A percentile compares a stretch with the other conserved stretches of the same genome.
phyloP scores from a whole-genome alignment of 441 rosid species.

The Populus hybrid region DNA sequence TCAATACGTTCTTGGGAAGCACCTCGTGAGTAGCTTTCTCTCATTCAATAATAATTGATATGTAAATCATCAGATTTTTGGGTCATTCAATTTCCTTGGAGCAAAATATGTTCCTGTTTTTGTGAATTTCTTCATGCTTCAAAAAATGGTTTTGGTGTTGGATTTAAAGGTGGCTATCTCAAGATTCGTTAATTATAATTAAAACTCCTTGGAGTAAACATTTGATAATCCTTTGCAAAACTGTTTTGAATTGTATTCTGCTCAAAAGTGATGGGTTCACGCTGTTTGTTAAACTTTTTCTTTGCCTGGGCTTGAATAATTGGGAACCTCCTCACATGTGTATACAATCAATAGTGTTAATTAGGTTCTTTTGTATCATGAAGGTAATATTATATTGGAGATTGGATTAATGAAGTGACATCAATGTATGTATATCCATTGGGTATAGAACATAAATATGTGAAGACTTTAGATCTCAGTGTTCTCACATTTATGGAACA shows the following conservation, averaged over 20 bases:
- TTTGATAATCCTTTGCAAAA: neutral
- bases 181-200: neutral
- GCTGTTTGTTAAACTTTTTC: neutral
- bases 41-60: neutral
- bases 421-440: too few relatives aligned
- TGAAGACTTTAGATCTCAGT: neutral
- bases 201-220: neutral
- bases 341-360: neutral
- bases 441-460: neutral
- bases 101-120: neutral
- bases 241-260: neutral
- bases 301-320: neutral
- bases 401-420: too few relatives aligned
- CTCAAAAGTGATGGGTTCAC: too few relatives aligned
- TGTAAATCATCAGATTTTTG: neutral
- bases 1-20: constrained; percentile 78
- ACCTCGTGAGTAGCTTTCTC: constrained; percentile 49
- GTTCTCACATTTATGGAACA: neutral
- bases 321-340: neutral
- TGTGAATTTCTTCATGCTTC: neutral
- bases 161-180: neutral
- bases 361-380: neutral
- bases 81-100: neutral
- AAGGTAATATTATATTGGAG: too few relatives aligned
- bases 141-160: neutral